Evolutionary conservation across 345 rosid genomes (phyloP), one percentile per base, ranked within the genome.

Genomic region (Camelina hispida): DNA sequence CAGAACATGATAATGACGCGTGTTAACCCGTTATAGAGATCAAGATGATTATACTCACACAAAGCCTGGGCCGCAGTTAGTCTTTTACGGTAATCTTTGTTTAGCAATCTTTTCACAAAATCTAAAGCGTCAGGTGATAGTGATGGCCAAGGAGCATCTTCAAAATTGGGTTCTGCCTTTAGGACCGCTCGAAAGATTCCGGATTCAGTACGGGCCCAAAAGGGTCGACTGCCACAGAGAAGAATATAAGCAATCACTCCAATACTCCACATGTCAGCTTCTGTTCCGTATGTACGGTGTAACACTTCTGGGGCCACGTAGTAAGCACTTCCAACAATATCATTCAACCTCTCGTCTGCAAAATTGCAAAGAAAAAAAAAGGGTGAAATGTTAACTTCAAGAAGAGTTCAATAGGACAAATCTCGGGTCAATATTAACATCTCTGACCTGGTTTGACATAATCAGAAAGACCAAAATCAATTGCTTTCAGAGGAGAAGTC

Each of bases 261-360:
- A 42, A 95, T 84, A 77, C 99, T 95, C 99, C 99, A 95, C 93
- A 95, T 95, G 77, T 95, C 99, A 32, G 93, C 99, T 85, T 95
- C 99, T 69, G 93, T 88, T 53, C 97, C 95, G 65, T 95, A 95
- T 7, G 97, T 84, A 78, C 99, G 86, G 73, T 95, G 99, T 22
- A 95, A 82, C 77, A 95, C 99, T 76, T 95, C 99, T 4, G 99
- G 99, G 43, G 97, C 97, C 3, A 95, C 99, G 68, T 95, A 95
- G 69, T 92, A 95, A 58, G 99, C 97, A 83, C 99, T 92, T 68
- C 99, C 99, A 46, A 95, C 99, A 15, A 95, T 95, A 79, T 95
- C 99, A 82, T 95, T 95, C 80, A 95, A 79, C 78, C 97, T 87
- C 78, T 92, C 97, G 70, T 95, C 99, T 95, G 87, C 85, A 82